Percentiles rank a stretch among this genome's conserved stretches.
phyloP scores from a whole-genome alignment of 345 rosid species.

The Gossypioides kirkii region DNA sequence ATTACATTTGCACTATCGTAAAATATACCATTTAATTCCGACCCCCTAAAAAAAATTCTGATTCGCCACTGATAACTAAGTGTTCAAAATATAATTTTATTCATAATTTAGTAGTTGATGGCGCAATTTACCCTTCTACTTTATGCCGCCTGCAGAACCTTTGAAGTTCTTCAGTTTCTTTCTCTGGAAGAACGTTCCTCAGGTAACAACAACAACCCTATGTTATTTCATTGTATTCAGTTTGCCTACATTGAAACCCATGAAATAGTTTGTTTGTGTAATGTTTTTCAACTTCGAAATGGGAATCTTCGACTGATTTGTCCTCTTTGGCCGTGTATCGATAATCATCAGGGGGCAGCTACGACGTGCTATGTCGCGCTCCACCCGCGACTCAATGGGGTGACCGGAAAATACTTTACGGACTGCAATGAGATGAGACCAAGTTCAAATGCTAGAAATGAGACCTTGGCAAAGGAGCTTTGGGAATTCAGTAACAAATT shows the following conservation, averaged over 20 bases:
- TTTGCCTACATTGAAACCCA: background rate
- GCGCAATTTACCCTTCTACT: too few species aligned
- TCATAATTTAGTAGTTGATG: too few species aligned
- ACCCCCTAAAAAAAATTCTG: too few species aligned
- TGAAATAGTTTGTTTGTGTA: background rate
- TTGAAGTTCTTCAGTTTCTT: constrained; percentile 51
- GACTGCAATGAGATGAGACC: constrained; percentile 76
- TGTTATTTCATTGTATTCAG: too few species aligned
- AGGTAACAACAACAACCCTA: constrained; percentile 35
- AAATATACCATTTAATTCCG: too few species aligned
- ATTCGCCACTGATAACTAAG: too few species aligned
- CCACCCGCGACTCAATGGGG: constrained; percentile 62
- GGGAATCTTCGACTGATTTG: background rate
- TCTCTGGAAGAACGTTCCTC: constrained; percentile 84
- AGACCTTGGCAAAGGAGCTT: constrained; percentile 43
- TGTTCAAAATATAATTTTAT: too few species aligned
- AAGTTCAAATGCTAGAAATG: constrained; percentile 51
- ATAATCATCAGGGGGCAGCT: constrained; percentile 70
- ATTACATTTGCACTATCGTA: too few species aligned
- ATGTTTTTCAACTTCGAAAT: too few species aligned
- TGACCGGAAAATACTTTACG: constrained; percentile 63
- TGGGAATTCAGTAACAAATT: constrained; percentile 81
- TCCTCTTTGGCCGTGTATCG: background rate
- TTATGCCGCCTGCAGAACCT: constrained; percentile 31
- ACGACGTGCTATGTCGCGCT: constrained; percentile 86